Evolutionary conservation across 148 eudicot species (phyloP), one percentile per base, ranked within the genome.

Genomic region (Suaeda aralocaspica): DNA sequence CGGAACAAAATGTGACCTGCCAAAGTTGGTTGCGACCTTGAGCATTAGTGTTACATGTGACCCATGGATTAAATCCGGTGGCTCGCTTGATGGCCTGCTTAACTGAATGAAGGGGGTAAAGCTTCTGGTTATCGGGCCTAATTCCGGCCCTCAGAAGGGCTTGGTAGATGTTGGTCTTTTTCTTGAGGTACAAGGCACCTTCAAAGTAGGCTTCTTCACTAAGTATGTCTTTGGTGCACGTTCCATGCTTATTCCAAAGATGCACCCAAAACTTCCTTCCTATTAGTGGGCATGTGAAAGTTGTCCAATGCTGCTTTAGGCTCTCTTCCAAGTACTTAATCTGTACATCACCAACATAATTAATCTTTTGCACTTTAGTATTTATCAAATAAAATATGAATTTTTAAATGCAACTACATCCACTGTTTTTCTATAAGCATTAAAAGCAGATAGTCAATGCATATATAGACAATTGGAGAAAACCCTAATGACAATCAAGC

Each of bases 161-260:
- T 72, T 78, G 82, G 18, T 82, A 81, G 66, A 86, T 67, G 68
- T 82, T 67, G 1, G 67, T 31, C 59, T 64, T 53, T 19, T 55
- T 28, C 71, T 84, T 86, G 28, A 86, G 69, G 8, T 58, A 67
- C 19, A 86, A 69, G 24, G 88, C 86, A 1, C 84, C 61, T 9
- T 72, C 59, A 34, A 86, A 84, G 65, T 86, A 86, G 2, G 44
- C 71, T 3, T 78, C 76, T 59, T 80, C 81, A 57, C 76, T 64
- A 5, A 87, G 74, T 11, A 66, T 59, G 2, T 84, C 74, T 26
- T 80, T 82, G 2, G 86, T 71, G 69, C 91, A 87, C 0, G 91
- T 84, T 0, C 90, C 90, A 28, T 86, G 88, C 44, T 86, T 86
- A 18, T 71, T 67, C 90, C 90, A 86, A n/a, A 84, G 85, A 42